Conservation (phyloP, 2,329 filamentous ascomycete genomes). For the Botrytis byssoidea region DNA sequence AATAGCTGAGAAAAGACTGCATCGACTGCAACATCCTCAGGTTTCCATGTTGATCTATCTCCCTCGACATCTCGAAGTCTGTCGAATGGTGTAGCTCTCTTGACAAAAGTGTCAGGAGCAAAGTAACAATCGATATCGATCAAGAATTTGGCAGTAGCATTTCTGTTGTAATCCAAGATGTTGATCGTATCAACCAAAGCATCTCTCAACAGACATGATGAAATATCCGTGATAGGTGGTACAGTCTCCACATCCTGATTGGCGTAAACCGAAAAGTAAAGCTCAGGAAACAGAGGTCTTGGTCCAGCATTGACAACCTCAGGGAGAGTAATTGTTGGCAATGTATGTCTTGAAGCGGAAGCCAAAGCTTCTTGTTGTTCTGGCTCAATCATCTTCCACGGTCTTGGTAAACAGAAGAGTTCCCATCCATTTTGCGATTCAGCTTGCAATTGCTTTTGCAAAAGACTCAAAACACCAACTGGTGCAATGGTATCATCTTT, state of each 20-base stretch:
- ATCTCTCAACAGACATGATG: slow-evolving; percentile 81
- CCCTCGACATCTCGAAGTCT: slow-evolving; percentile 69
- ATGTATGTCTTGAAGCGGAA: slow-evolving; percentile 67
- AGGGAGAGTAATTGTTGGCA: slow-evolving; percentile 76
- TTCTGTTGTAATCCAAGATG: slow-evolving; percentile 87
- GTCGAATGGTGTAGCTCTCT: slow-evolving; percentile 90
- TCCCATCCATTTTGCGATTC: slow-evolving; percentile 76
- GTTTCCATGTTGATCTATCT: slow-evolving; percentile 83
- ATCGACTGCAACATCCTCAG: slow-evolving; percentile 95
- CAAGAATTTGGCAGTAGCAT: slow-evolving; percentile 79
- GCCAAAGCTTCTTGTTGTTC: slow-evolving; percentile 61
- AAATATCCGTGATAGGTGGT: slow-evolving; percentile 71
- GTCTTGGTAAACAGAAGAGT: slow-evolving; percentile 65
- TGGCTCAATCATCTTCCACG: slow-evolving; percentile 62
- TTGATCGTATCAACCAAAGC: slow-evolving; percentile 90
- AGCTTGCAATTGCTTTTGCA: slow-evolving; percentile 81
- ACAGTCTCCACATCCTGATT: slow-evolving; percentile 88
- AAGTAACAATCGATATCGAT: slow-evolving; percentile 97
- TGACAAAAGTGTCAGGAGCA: slow-evolving; percentile 83
- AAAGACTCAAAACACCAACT: slow-evolving; percentile 72
- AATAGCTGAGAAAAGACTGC: slow-evolving; percentile 95
- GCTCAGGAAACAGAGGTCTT: slow-evolving; percentile 81
- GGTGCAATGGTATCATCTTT: slow-evolving; percentile 61
- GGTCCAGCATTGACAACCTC: slow-evolving; percentile 71
- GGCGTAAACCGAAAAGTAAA: slow-evolving; percentile 89